Base-by-base conservation (phyloP, 495 filamentous ascomycete species). In the Penicillium ochrochloron region DNA sequence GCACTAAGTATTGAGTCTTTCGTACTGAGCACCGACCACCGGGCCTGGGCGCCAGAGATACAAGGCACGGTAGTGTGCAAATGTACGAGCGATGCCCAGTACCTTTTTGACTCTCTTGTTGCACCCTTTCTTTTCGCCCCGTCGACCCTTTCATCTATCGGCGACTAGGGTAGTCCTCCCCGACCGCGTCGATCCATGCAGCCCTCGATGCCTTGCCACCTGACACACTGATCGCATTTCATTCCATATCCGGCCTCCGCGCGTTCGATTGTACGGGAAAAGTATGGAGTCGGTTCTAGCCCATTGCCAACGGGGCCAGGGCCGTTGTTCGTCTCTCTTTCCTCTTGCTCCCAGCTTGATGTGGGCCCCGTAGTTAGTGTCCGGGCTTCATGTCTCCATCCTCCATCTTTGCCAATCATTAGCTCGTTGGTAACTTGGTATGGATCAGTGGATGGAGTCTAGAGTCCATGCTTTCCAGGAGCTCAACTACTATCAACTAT, bases 171-270 rank as follows among this genome's bases (percentile, higher is more conserved):
- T 54, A 5, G 17, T 33, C 10, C 58, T 64, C 63, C 69, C 69
- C 66, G 69, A 62, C 42, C 51, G 59, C 56, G 68, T 65, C 69
- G 68, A 73, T 70, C 68, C 64, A 56, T 71, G 68, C 68, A 70
- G 62, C 65, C 55, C 50, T 58, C 46, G 63, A 69, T 65, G 63
- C 67, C 67, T 66, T 64, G 67, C 63, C 63, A 69, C 66, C 57
- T 63, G 51, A 63, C 62, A 57, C 63, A 57, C 29, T 35, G 57
- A 66, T 66, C 59, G 60, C 35, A 37, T 62, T 31, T 33, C 53
- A 25, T 34, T 35, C 27, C 53, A 19, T 37, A 29, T 41, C 15
- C n/a, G 11, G 56, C 17, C 23, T 60, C 48, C 35, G 59, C 23
- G 59, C 59, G 33, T 61, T 53, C 59, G 44, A 48, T 23, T 48